A percentile compares a stretch with the other conserved stretches of the same genome.
phyloP scores from a whole-genome alignment of 768 basidiomycete species.

The Vararia minispora region DNA sequence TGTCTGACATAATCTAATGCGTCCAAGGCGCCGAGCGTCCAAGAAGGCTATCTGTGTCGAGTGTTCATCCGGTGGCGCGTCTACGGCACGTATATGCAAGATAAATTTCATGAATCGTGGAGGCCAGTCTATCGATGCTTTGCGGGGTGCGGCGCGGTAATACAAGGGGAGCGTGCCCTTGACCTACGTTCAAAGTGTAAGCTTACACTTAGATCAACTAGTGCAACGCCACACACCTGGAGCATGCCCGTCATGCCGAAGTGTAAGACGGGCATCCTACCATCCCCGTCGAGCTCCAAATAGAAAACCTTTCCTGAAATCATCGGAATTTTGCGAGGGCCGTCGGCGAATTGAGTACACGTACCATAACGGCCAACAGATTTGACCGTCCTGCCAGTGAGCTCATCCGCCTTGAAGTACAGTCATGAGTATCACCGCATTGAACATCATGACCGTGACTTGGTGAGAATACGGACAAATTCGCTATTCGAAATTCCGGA shows the following conservation, averaged over 20 bases:
- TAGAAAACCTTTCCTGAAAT: constrained; percentile 53
- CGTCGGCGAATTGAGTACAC: background rate
- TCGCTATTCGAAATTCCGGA: constrained; percentile 39
- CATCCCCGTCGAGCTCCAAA: constrained; percentile 47
- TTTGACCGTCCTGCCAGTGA: constrained; percentile 36
- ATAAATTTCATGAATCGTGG: constrained; percentile 66
- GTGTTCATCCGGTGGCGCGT: constrained; percentile 15
- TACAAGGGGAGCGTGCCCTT: constrained; percentile 37
- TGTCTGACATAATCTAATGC: constrained; percentile 48
- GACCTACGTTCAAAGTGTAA: constrained; percentile 24
- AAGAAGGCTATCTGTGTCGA: constrained; percentile 52
- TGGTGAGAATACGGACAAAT: constrained; percentile 40
- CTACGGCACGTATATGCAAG: constrained; percentile 38
- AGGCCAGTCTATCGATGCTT: constrained; percentile 42
- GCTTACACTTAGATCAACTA: constrained; percentile 1
- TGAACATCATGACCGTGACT: background rate
- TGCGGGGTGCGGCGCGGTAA: constrained; percentile 36
- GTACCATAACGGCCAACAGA: constrained; percentile 45
- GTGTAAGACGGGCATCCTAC: constrained; percentile 58
- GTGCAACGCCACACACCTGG: constrained; percentile 28
- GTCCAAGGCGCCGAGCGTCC: constrained; percentile 61
- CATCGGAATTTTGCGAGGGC: background rate
- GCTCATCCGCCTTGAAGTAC: constrained; percentile 51
- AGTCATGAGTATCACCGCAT: constrained; percentile 6
- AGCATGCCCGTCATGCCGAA: constrained; percentile 87